Evolutionary conservation across 2,329 filamentous ascomycete genomes (phyloP), one percentile per base, ranked within the genome.

Genomic region (Sarocladium brachiariae): DNA sequence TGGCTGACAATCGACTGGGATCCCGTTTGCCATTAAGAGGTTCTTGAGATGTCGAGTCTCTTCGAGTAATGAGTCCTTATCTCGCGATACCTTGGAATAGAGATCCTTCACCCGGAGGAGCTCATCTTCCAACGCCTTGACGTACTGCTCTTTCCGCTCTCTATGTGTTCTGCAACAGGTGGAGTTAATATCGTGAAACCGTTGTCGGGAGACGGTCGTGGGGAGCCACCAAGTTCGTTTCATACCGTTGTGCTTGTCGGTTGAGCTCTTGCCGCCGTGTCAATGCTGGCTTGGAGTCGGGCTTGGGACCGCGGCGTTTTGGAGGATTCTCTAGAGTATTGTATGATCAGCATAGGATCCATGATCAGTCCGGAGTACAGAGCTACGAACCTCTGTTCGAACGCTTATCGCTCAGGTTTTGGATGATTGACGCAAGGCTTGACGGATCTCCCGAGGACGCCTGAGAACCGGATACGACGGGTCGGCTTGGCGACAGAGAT

Each of bases 141-240:
- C 95, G 66, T 97, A 97, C 60, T 90, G 79, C 69, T 97, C 93
- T 67, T 97, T 97, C 58, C 93, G 83, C 70, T 97, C 93, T 51
- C 93, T 89, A 68, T 99, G 93, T 16, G 93, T 97, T 63, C 93
- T 96, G 31, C 7, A 21, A 8, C 35, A 16, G 5, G 27, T n/a
- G 33, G 19, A 16, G 19, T 50, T 19, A 43, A 23, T 16, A 50
- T 18, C 18, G 14, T 8, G 1, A n/a, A n/a, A n/a, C n/a, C n/a
- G 24, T 31, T 21, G 11, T 14, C n/a, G n/a, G n/a, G n/a, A n/a
- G n/a, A n/a, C n/a, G n/a, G n/a, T 13, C 13, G 16, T 7, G 18
- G n/a, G 18, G 6, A 8, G 13, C 7, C 8, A 7, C 13, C 13
- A 16, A 9, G 16, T 7, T 21, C 16, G 16, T 7, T 21, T 21